Conservation (phyloP, 2,329 filamentous ascomycete species). For the Colletotrichum shisoi region DNA sequence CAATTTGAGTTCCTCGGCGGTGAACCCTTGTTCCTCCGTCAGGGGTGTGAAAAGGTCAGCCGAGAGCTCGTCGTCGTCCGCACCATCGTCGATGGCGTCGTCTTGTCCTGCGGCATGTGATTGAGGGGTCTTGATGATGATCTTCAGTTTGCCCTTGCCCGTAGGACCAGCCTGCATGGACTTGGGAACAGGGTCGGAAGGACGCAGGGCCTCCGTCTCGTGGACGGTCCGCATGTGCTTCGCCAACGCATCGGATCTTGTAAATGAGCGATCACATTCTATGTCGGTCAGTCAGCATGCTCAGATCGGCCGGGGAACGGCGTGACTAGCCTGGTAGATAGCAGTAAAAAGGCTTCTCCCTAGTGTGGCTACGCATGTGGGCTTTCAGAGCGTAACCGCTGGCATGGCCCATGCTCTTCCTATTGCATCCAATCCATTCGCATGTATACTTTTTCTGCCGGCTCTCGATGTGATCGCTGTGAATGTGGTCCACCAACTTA, state of each 20-base stretch:
- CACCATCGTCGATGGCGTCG: constrained; percentile 62
- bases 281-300: constrained; percentile 40
- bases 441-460: constrained; percentile 98
- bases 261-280: constrained; percentile 99
- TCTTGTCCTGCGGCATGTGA: constrained; percentile 66
- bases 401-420: constrained; percentile 90
- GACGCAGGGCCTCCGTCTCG: constrained; percentile 91
- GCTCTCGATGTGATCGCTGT: constrained; percentile 92
- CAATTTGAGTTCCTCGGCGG: constrained; percentile 68
- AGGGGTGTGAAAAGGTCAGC: constrained; percentile 66
- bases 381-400: constrained; percentile 95
- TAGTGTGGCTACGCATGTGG: constrained; percentile 96
- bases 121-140: constrained; percentile 69
- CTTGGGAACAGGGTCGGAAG: constrained; percentile 77
- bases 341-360: constrained; percentile 98
- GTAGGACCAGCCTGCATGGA: constrained; percentile 63
- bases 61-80: constrained; percentile 63
- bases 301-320: neutral
- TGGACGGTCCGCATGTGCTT: constrained; percentile 99
- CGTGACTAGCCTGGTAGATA: constrained; percentile 78
- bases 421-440: constrained; percentile 89
- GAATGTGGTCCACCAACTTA: constrained; percentile 80
- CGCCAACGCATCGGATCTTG: constrained; percentile 90
- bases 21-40: constrained; percentile 68
- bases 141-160: constrained; percentile 65